Evolutionary conservation across 2,329 filamentous ascomycete genomes (phyloP), one percentile per base, ranked within the genome.

Genomic region (Pseudogymnoascus sp.): DNA sequence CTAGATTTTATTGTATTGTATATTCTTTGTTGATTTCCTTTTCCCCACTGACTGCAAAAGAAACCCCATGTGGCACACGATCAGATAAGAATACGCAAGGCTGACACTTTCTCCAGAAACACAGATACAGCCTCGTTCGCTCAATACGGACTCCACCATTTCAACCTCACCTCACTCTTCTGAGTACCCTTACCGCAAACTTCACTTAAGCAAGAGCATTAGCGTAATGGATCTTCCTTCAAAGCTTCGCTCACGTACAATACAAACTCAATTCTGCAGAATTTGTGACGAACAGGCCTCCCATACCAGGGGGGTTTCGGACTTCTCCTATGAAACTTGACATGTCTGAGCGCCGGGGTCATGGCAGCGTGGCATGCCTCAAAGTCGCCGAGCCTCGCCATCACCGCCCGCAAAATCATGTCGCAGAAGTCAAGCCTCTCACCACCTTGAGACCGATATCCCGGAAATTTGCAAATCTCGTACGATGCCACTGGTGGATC

Each of bases 251-350:
- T 33, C 28, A 57, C n/a, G 17, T 33, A 57, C 11, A 57, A 33
- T 57, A 5, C 50, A 33, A 21, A 57, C 50, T 57, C 28, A 57
- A 57, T 57, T 57, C 17, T 57, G 10, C 50, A 21, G 33, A 57
- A 33, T 13, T 57, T 19, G 28, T 33, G 50, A 19, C 28, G 50
- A 57, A 33, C 50, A 57, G 50, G 50, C 50, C 50, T 21, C 28
- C 5, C 50, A 57, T 19, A 57, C 50, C 28, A 57, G 10, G 50
- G 50, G 50, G 50, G 50, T 57, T 57, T 57, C 50, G 50, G 11
- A 57, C 28, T 57, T 57, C n/a, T 57, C n/a, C 10, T 57, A 57
- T 57, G 50, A 57, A 57, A 57, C 50, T 57, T 57, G 50, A 57
- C 50, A 57, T 57, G 50, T 57, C 50, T 57, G 50, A 57, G 50